Evolutionary conservation across 1,139 yeast species (phyloP).

Genomic region (Suhomyces bokatorum): DNA sequence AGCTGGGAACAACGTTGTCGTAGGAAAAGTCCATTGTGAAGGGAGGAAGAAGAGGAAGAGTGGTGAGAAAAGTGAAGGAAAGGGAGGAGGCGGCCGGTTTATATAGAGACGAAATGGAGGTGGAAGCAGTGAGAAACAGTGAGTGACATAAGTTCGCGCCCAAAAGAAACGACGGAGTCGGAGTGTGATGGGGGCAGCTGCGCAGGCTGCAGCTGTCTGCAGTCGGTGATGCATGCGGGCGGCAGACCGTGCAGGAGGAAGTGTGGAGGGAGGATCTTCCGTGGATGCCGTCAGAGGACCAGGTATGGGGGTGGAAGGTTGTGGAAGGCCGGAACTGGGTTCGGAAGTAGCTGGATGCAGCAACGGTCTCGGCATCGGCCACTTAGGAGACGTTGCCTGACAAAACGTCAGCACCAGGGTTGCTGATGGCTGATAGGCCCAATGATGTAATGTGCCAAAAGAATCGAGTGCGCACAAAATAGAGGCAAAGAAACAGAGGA

Average conservation of each 20-base stretch:
- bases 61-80: neutral
- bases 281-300: neutral
- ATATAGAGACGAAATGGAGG: neutral
- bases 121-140: conserved; percentile 6
- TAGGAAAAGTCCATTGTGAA: conserved; percentile 29
- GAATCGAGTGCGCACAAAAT: too few relatives aligned
- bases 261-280: neutral
- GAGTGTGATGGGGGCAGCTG: conserved; percentile 1
- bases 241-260: neutral
- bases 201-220: neutral
- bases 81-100: neutral
- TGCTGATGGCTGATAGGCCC: too few relatives aligned
- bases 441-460: too few relatives aligned
- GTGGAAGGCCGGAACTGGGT: neutral
- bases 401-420: too few relatives aligned
- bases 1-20: conserved; percentile 52
- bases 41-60: neutral
- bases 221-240: neutral
- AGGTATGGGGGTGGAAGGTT: neutral
- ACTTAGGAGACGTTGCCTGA: too few relatives aligned
- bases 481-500: too few relatives aligned
- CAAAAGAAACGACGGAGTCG: conserved; percentile 2
- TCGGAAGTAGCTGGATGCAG: neutral
- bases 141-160: neutral
- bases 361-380: too few relatives aligned